Conservation (phyloP, 441 rosid species). For the Croton setiger region DNA sequence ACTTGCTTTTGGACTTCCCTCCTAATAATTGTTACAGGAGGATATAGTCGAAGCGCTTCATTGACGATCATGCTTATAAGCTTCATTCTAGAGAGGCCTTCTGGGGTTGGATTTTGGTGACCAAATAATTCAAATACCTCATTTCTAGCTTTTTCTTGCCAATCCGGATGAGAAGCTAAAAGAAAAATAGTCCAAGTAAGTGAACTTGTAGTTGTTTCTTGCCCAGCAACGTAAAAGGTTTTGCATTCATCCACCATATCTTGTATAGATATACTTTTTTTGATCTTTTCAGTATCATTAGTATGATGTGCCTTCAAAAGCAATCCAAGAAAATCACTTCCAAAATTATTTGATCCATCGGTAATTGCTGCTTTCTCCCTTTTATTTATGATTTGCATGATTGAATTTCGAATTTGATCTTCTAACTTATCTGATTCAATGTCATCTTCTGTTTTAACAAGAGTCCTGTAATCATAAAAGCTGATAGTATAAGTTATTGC, state of each 20-base stretch:
- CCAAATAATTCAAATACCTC: conserved; percentile 30
- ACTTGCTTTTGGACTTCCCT: neutral
- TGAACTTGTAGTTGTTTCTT: conserved; percentile 33
- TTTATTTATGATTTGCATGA: conserved; percentile 22
- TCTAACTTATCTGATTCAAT: conserved; percentile 22
- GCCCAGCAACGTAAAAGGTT: conserved; percentile 41
- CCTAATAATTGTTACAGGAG: neutral
- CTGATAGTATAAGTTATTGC: neutral
- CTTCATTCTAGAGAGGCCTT: conserved; percentile 18
- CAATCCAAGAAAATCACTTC: conserved; percentile 19
- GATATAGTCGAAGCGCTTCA: conserved; percentile 17
- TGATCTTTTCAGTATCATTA: conserved; percentile 4
- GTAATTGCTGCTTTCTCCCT: conserved; percentile 23
- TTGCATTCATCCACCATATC: conserved; percentile 46
- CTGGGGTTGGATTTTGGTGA: neutral
- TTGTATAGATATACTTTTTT: conserved; percentile 27
- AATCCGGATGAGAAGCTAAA: conserved; percentile 34
- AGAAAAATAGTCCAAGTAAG: conserved; percentile 43
- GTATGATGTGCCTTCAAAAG: conserved; percentile 27
- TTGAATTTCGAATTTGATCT: conserved; percentile 10
- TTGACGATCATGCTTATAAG: conserved; percentile 19
- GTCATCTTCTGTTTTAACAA: conserved; percentile 2
- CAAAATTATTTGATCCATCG: conserved; percentile 14
- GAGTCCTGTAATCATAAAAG: conserved; percentile 4
- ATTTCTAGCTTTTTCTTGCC: conserved; percentile 46